phyloP scores from a whole-genome alignment of 805 yeast species.

The Spathaspora gorwiae region DNA sequence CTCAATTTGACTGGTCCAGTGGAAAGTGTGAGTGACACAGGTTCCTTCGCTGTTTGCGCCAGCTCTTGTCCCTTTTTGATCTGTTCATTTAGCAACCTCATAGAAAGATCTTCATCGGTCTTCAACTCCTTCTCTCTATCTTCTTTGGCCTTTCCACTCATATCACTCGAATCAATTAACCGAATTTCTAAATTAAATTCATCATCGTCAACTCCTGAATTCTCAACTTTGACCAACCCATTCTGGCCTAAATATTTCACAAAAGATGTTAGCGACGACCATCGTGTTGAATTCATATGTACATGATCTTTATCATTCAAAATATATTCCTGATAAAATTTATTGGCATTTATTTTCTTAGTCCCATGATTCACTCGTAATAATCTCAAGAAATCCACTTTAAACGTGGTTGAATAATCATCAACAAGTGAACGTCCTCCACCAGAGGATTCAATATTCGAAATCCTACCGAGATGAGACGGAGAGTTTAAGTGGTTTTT shows the following conservation, averaged over 20 bases:
- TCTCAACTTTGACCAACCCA: conserved; percentile 52
- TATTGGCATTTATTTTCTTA: conserved; percentile 72
- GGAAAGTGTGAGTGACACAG: neutral
- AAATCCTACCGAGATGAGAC: conserved; percentile 60
- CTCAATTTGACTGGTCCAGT: conserved; percentile 19
- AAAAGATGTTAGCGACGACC: conserved; percentile 68
- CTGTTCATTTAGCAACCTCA: conserved; percentile 47
- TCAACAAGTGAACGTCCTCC: conserved; percentile 48
- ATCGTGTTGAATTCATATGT: conserved; percentile 86
- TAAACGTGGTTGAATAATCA: conserved; percentile 57
- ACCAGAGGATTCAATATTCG: conserved; percentile 27
- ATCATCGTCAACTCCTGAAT: conserved; percentile 22
- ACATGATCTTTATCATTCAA: conserved; percentile 70
- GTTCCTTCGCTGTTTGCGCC: neutral
- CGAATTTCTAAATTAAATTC: conserved; percentile 33
- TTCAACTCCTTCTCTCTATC: conserved; percentile 27
- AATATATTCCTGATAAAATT: conserved; percentile 87
- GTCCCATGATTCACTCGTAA: conserved; percentile 74
- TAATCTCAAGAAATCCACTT: conserved; percentile 57
- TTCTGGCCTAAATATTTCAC: conserved; percentile 53
- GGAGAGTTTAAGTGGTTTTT: conserved; percentile 85
- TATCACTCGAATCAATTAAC: conserved; percentile 18
- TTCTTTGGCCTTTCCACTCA: conserved; percentile 12
- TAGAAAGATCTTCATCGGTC: conserved; percentile 45
- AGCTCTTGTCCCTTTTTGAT: conserved; percentile 39